phyloP scores from a whole-genome alignment of 2,329 filamentous ascomycete species.

The Zymoseptoria tritici region DNA sequence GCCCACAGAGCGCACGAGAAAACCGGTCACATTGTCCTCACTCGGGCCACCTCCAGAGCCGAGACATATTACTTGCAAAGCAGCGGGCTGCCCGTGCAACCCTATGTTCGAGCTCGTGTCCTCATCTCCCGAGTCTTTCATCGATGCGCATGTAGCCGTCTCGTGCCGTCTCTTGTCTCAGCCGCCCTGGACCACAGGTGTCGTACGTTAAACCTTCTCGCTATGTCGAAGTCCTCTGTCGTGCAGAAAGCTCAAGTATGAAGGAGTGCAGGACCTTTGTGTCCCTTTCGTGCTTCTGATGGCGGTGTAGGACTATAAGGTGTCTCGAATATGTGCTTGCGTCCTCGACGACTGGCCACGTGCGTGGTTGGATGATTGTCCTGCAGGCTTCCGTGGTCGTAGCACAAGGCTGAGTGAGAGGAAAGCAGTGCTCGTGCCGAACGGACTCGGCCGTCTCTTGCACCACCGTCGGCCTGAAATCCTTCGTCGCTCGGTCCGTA shows the following conservation, averaged over 20 bases:
- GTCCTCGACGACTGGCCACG: neutral
- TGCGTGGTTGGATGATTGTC: neutral
- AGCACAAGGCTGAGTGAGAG: neutral
- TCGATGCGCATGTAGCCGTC: slow-evolving; percentile 28
- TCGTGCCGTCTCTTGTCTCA: slow-evolving; percentile 13
- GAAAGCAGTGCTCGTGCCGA: neutral
- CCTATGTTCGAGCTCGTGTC: slow-evolving; percentile 27
- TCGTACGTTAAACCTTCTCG: neutral
- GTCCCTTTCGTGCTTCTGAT: neutral
- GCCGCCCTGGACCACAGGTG: neutral
- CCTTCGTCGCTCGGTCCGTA: neutral
- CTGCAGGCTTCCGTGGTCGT: neutral
- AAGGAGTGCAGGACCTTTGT: neutral
- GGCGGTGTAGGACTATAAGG: neutral
- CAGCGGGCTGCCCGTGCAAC: slow-evolving; percentile 30
- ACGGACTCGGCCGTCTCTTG: neutral
- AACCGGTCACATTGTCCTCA: slow-evolving; percentile 83
- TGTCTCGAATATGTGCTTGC: neutral
- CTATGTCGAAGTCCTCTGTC: neutral
- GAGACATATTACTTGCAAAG: slow-evolving; percentile 44
- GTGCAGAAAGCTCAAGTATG: neutral
- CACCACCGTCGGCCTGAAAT: neutral
- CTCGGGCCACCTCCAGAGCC: slow-evolving; percentile 82
- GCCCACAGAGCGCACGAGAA: slow-evolving; percentile 75
- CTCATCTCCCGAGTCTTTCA: slow-evolving; percentile 35